These are phyloP conservation scores for Ophiostoma angusticollis DNA, from an alignment of 2,329 filamentous ascomycete species.

Conservation along the genomic window DNA sequence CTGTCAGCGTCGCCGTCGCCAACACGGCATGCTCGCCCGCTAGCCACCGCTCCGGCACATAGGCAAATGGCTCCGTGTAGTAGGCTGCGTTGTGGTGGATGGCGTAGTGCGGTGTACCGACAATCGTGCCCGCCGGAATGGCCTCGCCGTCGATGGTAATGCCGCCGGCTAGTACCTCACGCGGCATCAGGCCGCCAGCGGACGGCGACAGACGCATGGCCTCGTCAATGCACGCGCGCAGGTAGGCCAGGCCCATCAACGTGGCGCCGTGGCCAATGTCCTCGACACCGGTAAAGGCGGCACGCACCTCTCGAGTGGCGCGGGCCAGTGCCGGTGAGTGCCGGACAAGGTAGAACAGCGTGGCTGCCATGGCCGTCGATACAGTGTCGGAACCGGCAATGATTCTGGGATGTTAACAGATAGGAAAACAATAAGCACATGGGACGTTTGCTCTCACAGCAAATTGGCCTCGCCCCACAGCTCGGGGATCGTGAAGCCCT, in stretches of 20 bases:
- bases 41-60: conserved; percentile 54
- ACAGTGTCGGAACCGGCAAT: conserved; percentile 62
- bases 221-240: conserved; percentile 52
- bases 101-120: conserved; percentile 54
- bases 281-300: conserved; percentile 36
- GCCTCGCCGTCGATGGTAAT: conserved; percentile 38
- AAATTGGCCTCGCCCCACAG: conserved; percentile 61
- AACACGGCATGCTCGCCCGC: conserved; percentile 25
- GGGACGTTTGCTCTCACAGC: conserved; percentile 31
- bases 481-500: conserved; percentile 51
- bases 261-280: conserved; percentile 40
- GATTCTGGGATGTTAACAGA: conserved; percentile 29
- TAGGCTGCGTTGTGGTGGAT: conserved; percentile 55
- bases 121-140: conserved; percentile 46
- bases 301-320: conserved; percentile 39
- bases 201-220: conserved; percentile 51
- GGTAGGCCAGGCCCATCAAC: conserved; percentile 41
- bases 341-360: conserved; percentile 49
- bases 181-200: conserved; percentile 46
- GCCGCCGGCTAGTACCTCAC: conserved; percentile 44
- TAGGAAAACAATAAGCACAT: background rate
- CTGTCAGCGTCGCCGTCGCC: conserved; percentile 16
- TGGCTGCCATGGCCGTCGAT: conserved; percentile 52
- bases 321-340: conserved; percentile 33
- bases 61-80: conserved; percentile 46